Conservation (phyloP, 2,329 filamentous ascomycete species). For the Elsinoe ampelina region DNA sequence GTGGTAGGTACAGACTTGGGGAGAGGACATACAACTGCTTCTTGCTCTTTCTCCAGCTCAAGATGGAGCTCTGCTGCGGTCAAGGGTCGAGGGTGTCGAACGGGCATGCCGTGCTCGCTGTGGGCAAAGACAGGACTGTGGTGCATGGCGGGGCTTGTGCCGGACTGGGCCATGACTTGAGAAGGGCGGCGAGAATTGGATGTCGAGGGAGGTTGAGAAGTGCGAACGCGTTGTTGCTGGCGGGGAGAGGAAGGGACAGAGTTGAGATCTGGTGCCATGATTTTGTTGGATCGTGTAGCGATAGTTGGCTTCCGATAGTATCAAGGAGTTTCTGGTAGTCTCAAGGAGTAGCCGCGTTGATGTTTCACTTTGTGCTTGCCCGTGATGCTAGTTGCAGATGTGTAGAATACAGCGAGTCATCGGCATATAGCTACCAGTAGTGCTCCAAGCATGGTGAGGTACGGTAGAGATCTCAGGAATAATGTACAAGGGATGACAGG, state of each 20-base stretch:
- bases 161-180: constrained; percentile 28
- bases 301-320: neutral
- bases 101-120: constrained; percentile 38
- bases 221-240: constrained; percentile 24
- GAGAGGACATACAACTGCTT: constrained; percentile 64
- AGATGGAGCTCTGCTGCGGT: constrained; percentile 83
- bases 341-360: neutral
- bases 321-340: neutral
- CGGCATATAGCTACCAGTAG: neutral
- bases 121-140: constrained; percentile 8
- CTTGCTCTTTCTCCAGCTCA: constrained; percentile 89
- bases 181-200: constrained; percentile 37
- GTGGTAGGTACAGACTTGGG: neutral
- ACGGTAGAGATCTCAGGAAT: neutral
- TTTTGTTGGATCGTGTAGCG: neutral
- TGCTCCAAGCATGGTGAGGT: neutral
- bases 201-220: constrained; percentile 30
- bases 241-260: constrained; percentile 33
- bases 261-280: constrained; percentile 43
- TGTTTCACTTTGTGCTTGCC: neutral
- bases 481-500: neutral
- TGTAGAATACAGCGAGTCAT: neutral
- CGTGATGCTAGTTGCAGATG: neutral
- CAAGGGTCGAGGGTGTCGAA: constrained; percentile 77
- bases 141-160: constrained; percentile 3